phyloP scores from a whole-genome alignment of 495 filamentous ascomycete species.

The Podospora pseudoanserina region DNA sequence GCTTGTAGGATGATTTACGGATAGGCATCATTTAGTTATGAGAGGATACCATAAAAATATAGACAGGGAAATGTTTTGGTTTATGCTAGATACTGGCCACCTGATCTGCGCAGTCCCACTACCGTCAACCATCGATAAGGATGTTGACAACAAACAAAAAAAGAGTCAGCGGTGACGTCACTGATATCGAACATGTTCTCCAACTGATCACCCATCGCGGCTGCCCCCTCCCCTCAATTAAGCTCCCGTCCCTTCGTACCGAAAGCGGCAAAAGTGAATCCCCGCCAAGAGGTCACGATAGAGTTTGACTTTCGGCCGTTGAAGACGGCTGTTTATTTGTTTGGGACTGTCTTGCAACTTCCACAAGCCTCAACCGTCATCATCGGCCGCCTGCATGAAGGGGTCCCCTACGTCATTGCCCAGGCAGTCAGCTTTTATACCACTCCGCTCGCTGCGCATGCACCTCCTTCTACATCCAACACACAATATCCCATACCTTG shows the following conservation, averaged over 20 bases:
- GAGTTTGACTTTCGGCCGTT: neutral
- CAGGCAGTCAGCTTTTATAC: neutral
- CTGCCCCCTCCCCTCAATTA: neutral
- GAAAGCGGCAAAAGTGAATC: neutral
- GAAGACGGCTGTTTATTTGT: neutral
- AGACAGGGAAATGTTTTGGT: neutral
- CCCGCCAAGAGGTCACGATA: neutral
- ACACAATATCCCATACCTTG: neutral
- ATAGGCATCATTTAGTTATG: neutral
- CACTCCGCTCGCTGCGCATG: neutral
- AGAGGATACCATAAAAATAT: neutral
- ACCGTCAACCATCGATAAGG: too few species aligned
- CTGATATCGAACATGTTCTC: neutral
- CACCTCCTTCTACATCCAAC: neutral
- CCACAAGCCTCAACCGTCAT: neutral
- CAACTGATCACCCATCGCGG: neutral
- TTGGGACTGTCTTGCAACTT: neutral
- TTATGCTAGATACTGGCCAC: too few species aligned
- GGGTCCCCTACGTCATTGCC: neutral
- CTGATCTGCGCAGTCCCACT: too few species aligned
- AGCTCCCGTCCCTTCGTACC: neutral
- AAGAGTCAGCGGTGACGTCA: neutral
- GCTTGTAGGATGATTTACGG: neutral
- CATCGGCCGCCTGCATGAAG: neutral
- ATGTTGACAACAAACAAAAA: too few species aligned